Conservation (phyloP, 192 early-diverging fungal genomes). For the Haplosporangium gracile region DNA sequence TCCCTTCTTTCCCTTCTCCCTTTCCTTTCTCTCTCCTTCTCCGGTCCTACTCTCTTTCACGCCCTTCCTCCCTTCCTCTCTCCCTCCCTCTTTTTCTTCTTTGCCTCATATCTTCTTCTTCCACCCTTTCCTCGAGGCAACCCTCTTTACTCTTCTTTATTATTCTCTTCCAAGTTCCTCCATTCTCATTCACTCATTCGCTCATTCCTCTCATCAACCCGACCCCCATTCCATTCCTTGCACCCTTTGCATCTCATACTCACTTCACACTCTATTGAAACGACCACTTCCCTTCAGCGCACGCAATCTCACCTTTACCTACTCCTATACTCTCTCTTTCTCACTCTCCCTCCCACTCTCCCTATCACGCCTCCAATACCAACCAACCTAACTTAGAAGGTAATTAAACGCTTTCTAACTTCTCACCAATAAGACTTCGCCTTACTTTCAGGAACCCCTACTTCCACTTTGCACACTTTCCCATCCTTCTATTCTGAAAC, state of each 20-base stretch:
- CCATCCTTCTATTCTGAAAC: too few relatives aligned
- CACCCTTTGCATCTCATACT: background rate
- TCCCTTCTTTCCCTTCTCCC: background rate
- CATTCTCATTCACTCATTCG: background rate
- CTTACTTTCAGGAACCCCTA: background rate
- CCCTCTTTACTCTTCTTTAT: background rate
- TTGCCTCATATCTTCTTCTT: background rate
- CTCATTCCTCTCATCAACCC: background rate
- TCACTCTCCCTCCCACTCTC: background rate
- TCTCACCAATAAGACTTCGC: background rate
- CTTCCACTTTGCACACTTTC: background rate
- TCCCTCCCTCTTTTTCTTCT: background rate
- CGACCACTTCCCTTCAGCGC: background rate
- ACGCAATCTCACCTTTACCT: background rate
- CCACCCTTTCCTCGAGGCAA: background rate
- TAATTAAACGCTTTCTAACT: background rate
- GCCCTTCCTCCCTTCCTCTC: background rate
- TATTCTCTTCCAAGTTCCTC: background rate
- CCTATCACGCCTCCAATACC: background rate
- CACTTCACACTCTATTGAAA: background rate
- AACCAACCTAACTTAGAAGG: background rate
- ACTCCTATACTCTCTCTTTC: background rate
- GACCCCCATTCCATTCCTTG: slow-evolving; percentile 2
- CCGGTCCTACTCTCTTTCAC: background rate
- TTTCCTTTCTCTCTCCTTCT: background rate